Base-by-base conservation (phyloP, 495 filamentous ascomycete genomes). In the Aspergillus leporis region DNA sequence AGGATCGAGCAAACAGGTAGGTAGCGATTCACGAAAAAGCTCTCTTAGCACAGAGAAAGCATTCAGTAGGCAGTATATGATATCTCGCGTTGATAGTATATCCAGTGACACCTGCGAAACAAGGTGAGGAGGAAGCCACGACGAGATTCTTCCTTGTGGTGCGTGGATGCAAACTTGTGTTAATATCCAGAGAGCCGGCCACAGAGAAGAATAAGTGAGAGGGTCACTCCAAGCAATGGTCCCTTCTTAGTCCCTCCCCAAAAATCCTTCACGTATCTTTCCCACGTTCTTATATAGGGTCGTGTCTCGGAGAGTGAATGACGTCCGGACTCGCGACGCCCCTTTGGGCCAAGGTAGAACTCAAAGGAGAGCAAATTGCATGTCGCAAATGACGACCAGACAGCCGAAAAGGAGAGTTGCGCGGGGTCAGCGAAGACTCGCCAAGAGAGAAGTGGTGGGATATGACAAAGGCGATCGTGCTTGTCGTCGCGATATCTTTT, bases 61-160 rank as follows among this genome's bases (percentile, higher is more conserved):
- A 63, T 61, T 23, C 4, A 19, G 43, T 21, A 41, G 55, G 36
- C 34, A 51, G 30, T 16, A 31, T 41, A 13, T 43, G 21, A 16
- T 49, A 41, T n/a, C 21, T 34, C 36, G 36, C 36, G 51, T 48
- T 31, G 18, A 38, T 60, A 30, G 41, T 19, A 43, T 43, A 41
- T 40, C 30, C 23, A 19, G 46, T 19, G 32, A 30, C 40, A 22
- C 55, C 18, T 25, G 50, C 55, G 34, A 56, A 48, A 62, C 46
- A 64, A 66, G 25, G 51, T 60, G 65, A 56, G 52, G 61, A 68
- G 64, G 67, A 66, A 70, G 70, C 64, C 56, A 59, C 61, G 60
- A 66, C 56, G 67, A 60, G 63, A 23, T 47, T 47, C 43, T 21
- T 21, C 10, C 10, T 47, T 23, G 10, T 47, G 19, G 19, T 47